These are phyloP conservation scores for Magnaporthiopsis poae DNA, from an alignment of 2,329 filamentous ascomycete species.

Conservation along the genomic window DNA sequence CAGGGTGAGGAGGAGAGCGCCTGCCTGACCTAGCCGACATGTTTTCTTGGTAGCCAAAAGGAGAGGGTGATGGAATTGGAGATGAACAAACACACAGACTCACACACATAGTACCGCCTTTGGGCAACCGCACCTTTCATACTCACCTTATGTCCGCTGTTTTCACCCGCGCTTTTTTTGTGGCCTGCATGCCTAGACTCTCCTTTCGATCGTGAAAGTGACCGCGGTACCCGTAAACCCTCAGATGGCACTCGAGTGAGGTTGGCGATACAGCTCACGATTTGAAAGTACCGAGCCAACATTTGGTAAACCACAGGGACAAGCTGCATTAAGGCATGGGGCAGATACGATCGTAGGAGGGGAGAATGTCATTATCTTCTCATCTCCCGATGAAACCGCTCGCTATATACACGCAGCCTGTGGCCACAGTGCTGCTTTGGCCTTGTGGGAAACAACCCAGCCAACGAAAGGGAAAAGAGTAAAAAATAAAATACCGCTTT, in stretches of 20 bases:
- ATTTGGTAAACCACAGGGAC: no score
- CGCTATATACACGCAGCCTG: conserved; percentile 6
- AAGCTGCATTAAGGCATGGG: no score
- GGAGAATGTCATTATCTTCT: conserved; percentile 7
- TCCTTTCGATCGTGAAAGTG: no score
- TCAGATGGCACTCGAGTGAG: no score
- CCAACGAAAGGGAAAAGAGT: not conserved
- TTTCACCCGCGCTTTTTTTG: not conserved
- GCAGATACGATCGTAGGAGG: not conserved
- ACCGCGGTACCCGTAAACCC: no score
- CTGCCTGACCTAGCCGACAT: not conserved
- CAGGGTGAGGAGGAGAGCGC: not conserved
- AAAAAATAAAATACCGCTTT: not conserved
- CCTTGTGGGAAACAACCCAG: not conserved
- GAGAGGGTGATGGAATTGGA: not conserved
- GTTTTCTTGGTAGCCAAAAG: not conserved
- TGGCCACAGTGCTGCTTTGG: not conserved
- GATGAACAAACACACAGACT: not conserved
- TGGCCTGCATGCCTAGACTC: not conserved
- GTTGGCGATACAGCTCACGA: no score
- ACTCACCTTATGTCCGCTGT: not conserved
- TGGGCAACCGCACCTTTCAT: not conserved
- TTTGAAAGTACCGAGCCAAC: no score
- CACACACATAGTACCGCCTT: not conserved
- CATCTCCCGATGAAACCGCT: conserved; percentile 6